Conservation (phyloP, 2,329 filamentous ascomycete genomes). For the Aureobasidium uvarum region DNA sequence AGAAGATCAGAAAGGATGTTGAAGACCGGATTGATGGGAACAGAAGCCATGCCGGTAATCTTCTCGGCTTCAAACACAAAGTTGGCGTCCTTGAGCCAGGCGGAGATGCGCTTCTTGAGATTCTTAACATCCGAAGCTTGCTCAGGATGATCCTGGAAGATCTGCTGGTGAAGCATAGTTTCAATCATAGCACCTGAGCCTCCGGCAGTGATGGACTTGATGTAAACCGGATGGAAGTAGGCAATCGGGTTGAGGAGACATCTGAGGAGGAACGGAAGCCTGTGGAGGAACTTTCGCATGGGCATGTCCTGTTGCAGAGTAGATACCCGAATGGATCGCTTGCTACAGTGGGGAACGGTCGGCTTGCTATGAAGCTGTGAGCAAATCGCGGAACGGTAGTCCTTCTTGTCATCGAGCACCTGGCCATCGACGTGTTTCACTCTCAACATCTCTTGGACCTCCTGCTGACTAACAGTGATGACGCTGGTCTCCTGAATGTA, state of each 20-base stretch:
- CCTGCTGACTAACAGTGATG: slow-evolving; percentile 32
- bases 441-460: slow-evolving; percentile 30
- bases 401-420: slow-evolving; percentile 43
- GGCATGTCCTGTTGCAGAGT: slow-evolving; percentile 47
- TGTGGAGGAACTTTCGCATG: slow-evolving; percentile 48
- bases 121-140: slow-evolving; percentile 47
- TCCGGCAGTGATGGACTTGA: slow-evolving; percentile 52
- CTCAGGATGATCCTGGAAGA: slow-evolving; percentile 52
- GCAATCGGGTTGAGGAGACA: slow-evolving; percentile 50
- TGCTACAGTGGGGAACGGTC: slow-evolving; percentile 53
- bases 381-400: slow-evolving; percentile 52
- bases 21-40: slow-evolving; percentile 51
- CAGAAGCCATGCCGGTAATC: slow-evolving; percentile 48
- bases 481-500: slow-evolving; percentile 44
- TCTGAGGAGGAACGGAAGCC: slow-evolving; percentile 51
- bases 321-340: slow-evolving; percentile 50
- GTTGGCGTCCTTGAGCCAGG: slow-evolving; percentile 54
- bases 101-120: slow-evolving; percentile 48
- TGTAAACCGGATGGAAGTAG: slow-evolving; percentile 54
- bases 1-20: slow-evolving; percentile 50
- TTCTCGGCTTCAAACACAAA: slow-evolving; percentile 52
- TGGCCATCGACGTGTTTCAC: slow-evolving; percentile 37
- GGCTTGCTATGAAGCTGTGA: slow-evolving; percentile 50
- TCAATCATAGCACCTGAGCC: slow-evolving; percentile 54
- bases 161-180: slow-evolving; percentile 47